These are phyloP conservation scores for Chlorella vulgaris DNA, from an alignment of 139 green algal genomes.

Conservation along the genomic window DNA sequence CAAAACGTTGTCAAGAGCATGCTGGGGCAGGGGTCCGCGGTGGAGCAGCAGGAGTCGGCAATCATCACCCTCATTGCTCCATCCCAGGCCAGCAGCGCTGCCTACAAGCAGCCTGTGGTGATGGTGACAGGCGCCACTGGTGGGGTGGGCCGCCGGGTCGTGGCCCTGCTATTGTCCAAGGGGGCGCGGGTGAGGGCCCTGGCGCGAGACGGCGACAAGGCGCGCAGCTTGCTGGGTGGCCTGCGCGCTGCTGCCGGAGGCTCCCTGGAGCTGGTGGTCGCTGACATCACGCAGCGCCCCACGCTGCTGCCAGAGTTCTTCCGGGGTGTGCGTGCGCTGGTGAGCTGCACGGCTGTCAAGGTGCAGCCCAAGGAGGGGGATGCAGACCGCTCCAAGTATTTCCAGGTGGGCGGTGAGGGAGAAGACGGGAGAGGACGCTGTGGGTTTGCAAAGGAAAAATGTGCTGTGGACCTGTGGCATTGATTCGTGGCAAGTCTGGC, in stretches of 20 bases:
- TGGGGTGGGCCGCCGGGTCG: slow-evolving; percentile 82
- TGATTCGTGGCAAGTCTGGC: too few relatives aligned
- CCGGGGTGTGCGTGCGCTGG: slow-evolving; percentile 64
- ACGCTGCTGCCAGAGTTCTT: slow-evolving; percentile 82
- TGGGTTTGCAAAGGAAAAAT: too few relatives aligned
- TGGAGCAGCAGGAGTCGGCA: too few relatives aligned
- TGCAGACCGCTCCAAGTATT: slow-evolving; percentile 86
- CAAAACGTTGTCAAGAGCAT: neutral
- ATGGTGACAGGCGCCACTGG: slow-evolving; percentile 80
- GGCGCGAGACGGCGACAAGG: slow-evolving; percentile 73
- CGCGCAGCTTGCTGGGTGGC: slow-evolving; percentile 59
- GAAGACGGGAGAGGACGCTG: too few relatives aligned
- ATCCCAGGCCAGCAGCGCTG: too few relatives aligned
- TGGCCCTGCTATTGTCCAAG: slow-evolving; percentile 66
- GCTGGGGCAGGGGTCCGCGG: neutral
- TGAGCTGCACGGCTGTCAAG: slow-evolving; percentile 75
- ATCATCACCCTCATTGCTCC: neutral
- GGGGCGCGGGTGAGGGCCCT: slow-evolving; percentile 76
- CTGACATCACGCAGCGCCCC: slow-evolving; percentile 77
- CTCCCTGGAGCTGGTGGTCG: slow-evolving; percentile 74
- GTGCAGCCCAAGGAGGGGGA: slow-evolving; percentile 91
- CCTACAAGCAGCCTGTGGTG: slow-evolving; percentile 6
- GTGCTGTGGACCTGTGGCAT: too few relatives aligned
- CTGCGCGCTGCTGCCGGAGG: slow-evolving; percentile 51
- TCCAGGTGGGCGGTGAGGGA: slow-evolving; percentile 56